Percentiles rank a stretch among this genome's conserved stretches.
Conservation (phyloP, 2,329 filamentous ascomycete genomes). For the Neoascochyta sp. region DNA sequence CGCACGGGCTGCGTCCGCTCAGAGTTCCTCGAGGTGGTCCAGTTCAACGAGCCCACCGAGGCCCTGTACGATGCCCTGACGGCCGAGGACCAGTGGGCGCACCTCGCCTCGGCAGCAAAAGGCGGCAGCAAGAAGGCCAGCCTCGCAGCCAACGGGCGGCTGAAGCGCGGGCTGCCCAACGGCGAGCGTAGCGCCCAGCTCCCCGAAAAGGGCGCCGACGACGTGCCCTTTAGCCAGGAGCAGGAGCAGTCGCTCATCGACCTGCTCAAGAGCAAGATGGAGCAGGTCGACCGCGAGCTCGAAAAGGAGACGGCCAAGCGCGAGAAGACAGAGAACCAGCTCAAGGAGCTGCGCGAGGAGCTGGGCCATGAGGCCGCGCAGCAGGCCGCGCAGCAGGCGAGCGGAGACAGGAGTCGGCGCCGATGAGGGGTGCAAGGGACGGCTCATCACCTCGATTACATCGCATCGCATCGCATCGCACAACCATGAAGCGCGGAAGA, state of each 20-base stretch:
- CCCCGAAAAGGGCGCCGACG: conserved; percentile 33
- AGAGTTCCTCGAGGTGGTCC: conserved; percentile 87
- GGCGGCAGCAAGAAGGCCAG: conserved; percentile 44
- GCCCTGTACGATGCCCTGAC: conserved; percentile 87
- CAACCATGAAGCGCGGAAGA: too few relatives aligned
- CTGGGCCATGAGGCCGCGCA: conserved; percentile 36
- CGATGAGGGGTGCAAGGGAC: too few relatives aligned
- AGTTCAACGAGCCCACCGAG: conserved; percentile 97
- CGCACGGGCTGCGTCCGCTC: conserved; percentile 60
- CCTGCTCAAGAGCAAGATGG: conserved; percentile 29
- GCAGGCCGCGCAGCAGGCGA: conserved; percentile 38
- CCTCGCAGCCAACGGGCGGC: conserved; percentile 29
- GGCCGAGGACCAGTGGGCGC: conserved; percentile 58
- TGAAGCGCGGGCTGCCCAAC: conserved; percentile 34
- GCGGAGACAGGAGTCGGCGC: conserved; percentile 35
- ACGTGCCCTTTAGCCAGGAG: conserved; percentile 35
- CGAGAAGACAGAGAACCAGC: conserved; percentile 29
- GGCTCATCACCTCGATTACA: too few relatives aligned
- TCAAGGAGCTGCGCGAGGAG: conserved; percentile 30
- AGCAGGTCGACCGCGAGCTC: conserved; percentile 31
- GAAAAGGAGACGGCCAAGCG: conserved; percentile 30
- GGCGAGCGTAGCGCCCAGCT: conserved; percentile 37
- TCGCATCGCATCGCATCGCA: too few relatives aligned
- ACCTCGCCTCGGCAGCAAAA: conserved; percentile 37
- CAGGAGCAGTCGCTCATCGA: conserved; percentile 34